Percentiles rank a stretch among this genome's conserved stretches.
Conservation (phyloP, 768 basidiomycete genomes). For the Xerocomus potaroensis region DNA sequence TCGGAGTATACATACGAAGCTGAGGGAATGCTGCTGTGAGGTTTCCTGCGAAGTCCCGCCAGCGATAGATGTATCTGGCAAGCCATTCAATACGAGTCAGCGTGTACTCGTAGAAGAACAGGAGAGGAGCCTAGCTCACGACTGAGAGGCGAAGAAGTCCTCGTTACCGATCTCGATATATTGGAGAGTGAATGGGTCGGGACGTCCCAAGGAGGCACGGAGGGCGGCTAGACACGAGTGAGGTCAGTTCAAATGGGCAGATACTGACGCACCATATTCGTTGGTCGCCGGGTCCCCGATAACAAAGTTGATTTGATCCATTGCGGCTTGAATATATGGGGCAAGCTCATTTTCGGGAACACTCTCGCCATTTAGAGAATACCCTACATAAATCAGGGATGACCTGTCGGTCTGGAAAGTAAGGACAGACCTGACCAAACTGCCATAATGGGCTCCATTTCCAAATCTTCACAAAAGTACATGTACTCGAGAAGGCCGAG, state of each 20-base stretch:
- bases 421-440: slow-evolving; percentile 45
- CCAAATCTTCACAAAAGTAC: slow-evolving; percentile 49
- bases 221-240: slow-evolving; percentile 37
- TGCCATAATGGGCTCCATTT: slow-evolving; percentile 56
- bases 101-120: not conserved
- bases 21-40: slow-evolving; percentile 47
- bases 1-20: slow-evolving; percentile 34
- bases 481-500: slow-evolving; percentile 54
- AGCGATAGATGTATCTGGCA: slow-evolving; percentile 46
- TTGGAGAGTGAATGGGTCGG: slow-evolving; percentile 45
- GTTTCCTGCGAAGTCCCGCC: slow-evolving; percentile 43
- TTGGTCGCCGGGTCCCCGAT: slow-evolving; percentile 48
- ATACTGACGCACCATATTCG: slow-evolving; percentile 26
- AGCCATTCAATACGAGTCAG: not conserved
- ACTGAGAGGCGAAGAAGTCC: slow-evolving; percentile 38
- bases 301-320: slow-evolving; percentile 59
- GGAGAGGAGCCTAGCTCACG: slow-evolving; percentile 21
- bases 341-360: slow-evolving; percentile 40
- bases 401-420: not conserved
- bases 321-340: slow-evolving; percentile 52
- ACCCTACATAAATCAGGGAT: slow-evolving; percentile 32
- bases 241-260: not conserved
- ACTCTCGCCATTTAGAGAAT: slow-evolving; percentile 40
- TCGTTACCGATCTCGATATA: slow-evolving; percentile 57
- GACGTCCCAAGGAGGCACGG: slow-evolving; percentile 50